Percentiles rank a stretch among this genome's conserved stretches.
These are phyloP conservation scores for Pichia heedii DNA, from an alignment of 805 yeast species.

Conservation along the genomic window DNA sequence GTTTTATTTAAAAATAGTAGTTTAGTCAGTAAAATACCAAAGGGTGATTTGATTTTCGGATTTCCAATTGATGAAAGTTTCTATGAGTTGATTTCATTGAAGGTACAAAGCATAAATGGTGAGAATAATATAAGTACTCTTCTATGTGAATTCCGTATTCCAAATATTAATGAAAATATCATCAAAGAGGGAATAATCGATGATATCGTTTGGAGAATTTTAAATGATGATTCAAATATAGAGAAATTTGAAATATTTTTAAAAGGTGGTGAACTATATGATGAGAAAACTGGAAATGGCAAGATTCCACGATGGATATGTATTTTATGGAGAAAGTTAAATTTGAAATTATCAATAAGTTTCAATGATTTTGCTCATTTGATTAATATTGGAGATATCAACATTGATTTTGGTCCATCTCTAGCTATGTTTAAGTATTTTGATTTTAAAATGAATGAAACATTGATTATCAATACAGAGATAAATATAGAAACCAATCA, in stretches of 20 bases:
- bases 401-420: no score
- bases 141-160: neutral
- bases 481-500: no score
- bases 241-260: neutral
- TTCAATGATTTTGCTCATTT: neutral
- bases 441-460: no score
- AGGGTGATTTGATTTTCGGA: slow-evolving; percentile 4
- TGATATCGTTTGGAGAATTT: slow-evolving; percentile 3
- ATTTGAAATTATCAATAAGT: neutral
- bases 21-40: neutral
- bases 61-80: neutral
- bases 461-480: no score
- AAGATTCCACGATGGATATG: neutral
- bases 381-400: neutral
- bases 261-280: neutral
- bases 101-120: neutral
- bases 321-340: neutral
- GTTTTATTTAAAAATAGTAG: neutral
- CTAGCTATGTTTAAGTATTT: no score
- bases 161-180: slow-evolving; percentile 2
- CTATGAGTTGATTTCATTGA: slow-evolving; percentile 1
- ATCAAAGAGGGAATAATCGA: neutral
- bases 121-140: neutral
- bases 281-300: neutral
- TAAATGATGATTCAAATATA: slow-evolving; percentile 3